phyloP scores from a whole-genome alignment of 257 asterid genomes.

The Primulina huaijiensis region DNA sequence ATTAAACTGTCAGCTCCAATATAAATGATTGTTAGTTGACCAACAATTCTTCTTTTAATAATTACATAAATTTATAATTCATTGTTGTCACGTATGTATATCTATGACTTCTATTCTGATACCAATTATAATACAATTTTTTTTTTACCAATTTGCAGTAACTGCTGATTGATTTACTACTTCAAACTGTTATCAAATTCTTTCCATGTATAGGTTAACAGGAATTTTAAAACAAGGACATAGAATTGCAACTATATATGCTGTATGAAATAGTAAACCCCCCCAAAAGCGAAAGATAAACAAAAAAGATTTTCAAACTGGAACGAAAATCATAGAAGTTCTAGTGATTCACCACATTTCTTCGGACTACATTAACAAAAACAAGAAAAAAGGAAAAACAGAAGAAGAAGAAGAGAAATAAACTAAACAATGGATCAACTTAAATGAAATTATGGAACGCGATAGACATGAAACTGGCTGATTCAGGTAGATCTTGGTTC shows the following conservation, averaged over 20 bases:
- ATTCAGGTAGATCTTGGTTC: background rate
- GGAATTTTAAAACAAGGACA: background rate
- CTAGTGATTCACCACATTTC: background rate
- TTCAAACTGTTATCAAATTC: background rate
- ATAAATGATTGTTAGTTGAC: too few species aligned
- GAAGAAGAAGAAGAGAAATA: background rate
- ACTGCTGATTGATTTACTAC: background rate
- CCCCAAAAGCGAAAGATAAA: too few species aligned
- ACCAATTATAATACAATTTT: too few species aligned
- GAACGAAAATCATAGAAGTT: background rate
- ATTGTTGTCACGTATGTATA: too few species aligned
- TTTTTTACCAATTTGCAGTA: too few species aligned
- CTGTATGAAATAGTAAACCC: too few species aligned
- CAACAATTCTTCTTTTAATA: too few species aligned
- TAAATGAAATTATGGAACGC: background rate
- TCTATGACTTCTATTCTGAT: background rate
- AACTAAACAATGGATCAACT: background rate
- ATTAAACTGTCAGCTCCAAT: too few species aligned
- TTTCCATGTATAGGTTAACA: too few species aligned
- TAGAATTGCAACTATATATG: background rate
- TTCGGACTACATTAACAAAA: background rate
- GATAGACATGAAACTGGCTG: background rate
- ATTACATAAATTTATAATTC: too few species aligned
- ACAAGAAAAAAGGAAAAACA: background rate
- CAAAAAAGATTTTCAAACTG: background rate